Percentiles rank a stretch among this genome's conserved stretches.
These are phyloP conservation scores for Cytospora piceae DNA, from an alignment of 2,329 filamentous ascomycete genomes.

Conservation along the genomic window DNA sequence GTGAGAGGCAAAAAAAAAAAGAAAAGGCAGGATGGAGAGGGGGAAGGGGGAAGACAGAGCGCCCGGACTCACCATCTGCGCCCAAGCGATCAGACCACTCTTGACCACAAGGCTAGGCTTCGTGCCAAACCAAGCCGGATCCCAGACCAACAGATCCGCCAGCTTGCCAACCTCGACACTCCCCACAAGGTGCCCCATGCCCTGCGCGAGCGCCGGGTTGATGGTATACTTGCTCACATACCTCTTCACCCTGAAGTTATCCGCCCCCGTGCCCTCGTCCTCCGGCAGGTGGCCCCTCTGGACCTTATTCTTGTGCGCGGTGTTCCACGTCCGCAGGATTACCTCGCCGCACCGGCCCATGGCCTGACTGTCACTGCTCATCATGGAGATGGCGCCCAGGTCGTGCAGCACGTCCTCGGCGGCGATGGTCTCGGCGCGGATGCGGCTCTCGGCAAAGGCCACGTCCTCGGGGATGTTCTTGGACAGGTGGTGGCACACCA, in stretches of 20 bases:
- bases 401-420: constrained; percentile 97
- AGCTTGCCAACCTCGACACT: constrained; percentile 88
- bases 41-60: constrained; percentile 5
- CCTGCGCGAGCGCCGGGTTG: constrained; percentile 89
- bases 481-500: constrained; percentile 95
- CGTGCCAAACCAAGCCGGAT: constrained; percentile 80
- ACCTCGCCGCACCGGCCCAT: constrained; percentile 98
- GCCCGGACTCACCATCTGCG: constrained; percentile 74
- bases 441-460: constrained; percentile 91
- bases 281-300: constrained; percentile 78
- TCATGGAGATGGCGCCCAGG: constrained; percentile 94
- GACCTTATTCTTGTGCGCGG: constrained; percentile 93
- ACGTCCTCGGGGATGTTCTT: constrained; percentile 95
- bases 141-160: constrained; percentile 88
- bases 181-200: constrained; percentile 84
- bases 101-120: constrained; percentile 85
- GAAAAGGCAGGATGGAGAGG: constrained; percentile 3
- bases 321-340: constrained; percentile 92
- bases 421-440: constrained; percentile 93
- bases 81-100: constrained; percentile 81
- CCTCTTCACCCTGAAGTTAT: constrained; percentile 90
- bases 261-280: constrained; percentile 77
- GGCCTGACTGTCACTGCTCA: constrained; percentile 92
- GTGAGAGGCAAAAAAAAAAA: not conserved
- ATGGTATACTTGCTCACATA: constrained; percentile 97